These are phyloP conservation scores for Coniella lustricola DNA, from an alignment of 2,329 filamentous ascomycete genomes.

Conservation along the genomic window DNA sequence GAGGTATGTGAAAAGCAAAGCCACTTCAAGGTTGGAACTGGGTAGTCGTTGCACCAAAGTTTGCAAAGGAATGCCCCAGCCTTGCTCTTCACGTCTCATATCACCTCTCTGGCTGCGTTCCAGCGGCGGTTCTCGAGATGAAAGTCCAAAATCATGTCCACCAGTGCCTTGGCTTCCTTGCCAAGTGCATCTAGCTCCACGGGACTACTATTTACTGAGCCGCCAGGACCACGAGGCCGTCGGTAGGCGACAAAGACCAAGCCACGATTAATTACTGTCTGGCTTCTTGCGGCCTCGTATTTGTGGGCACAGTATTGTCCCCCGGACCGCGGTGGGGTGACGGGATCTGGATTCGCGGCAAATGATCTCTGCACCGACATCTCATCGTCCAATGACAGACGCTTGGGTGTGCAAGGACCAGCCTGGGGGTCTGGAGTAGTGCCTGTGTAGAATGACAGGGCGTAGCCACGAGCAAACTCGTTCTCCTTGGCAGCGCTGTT, in stretches of 20 bases:
- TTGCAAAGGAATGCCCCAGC: not conserved
- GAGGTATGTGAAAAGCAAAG: too few relatives aligned
- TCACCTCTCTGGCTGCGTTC: slow-evolving; percentile 8
- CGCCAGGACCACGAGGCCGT: slow-evolving; percentile 34
- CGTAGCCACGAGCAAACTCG: slow-evolving; percentile 46
- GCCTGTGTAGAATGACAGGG: slow-evolving; percentile 43
- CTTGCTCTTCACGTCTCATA: too few relatives aligned
- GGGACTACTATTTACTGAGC: slow-evolving; percentile 28
- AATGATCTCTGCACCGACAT: slow-evolving; percentile 19
- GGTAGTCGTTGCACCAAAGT: too few relatives aligned
- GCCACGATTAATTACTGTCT: slow-evolving; percentile 36
- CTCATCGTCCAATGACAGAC: not conserved
- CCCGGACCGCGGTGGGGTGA: not conserved
- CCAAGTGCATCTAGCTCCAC: slow-evolving; percentile 40
- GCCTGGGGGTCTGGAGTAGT: slow-evolving; percentile 11
- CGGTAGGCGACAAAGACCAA: slow-evolving; percentile 52
- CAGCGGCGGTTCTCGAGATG: slow-evolving; percentile 24
- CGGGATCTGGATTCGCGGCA: not conserved
- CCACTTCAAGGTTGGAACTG: not conserved
- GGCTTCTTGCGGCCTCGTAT: not conserved
- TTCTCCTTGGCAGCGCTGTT: slow-evolving; percentile 33
- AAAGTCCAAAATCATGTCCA: slow-evolving; percentile 46
- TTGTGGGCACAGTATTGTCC: not conserved
- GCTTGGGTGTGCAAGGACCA: not conserved
- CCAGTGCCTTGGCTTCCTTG: slow-evolving; percentile 43